Evolutionary conservation across 2,329 filamentous ascomycete genomes (phyloP).

Genomic region (Drechslerella coelobrocha): DNA sequence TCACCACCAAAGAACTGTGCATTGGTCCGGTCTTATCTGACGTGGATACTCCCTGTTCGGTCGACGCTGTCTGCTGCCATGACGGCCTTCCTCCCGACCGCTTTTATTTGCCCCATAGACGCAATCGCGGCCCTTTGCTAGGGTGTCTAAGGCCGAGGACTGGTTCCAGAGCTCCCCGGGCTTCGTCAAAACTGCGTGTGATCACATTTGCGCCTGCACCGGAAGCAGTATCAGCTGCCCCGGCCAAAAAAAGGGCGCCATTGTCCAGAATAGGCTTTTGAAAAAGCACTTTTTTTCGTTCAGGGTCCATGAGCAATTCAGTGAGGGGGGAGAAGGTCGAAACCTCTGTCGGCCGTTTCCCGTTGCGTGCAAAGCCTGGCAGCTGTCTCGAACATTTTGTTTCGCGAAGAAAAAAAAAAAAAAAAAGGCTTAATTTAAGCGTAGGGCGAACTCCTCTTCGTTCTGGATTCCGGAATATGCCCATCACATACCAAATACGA

Average conservation of each 20-base stretch:
- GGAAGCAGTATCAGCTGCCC: slow-evolving; percentile 12
- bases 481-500: neutral
- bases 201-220: slow-evolving; percentile 36
- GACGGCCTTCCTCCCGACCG: neutral
- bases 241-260: neutral
- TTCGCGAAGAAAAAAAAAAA: neutral
- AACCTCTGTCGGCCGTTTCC: slow-evolving; percentile 3
- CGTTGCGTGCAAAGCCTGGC: neutral
- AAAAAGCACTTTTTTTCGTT: neutral
- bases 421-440: neutral
- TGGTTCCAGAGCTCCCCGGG: slow-evolving; percentile 36
- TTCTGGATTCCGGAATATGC: neutral
- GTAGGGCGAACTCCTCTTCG: neutral
- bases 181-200: slow-evolving; percentile 16
- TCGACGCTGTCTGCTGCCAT: too few species aligned
- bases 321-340: neutral
- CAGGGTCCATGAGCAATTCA: neutral
- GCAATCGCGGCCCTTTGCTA: slow-evolving; percentile 7
- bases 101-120: neutral
- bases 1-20: too few species aligned
- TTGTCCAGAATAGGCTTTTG: neutral
- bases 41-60: neutral
- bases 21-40: neutral
- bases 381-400: neutral
- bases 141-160: slow-evolving; percentile 16